Evolutionary conservation across 192 early-diverging fungal species (phyloP), one percentile per base, ranked within the genome.

Genomic region (Gryganskiella cystojenkinii): DNA sequence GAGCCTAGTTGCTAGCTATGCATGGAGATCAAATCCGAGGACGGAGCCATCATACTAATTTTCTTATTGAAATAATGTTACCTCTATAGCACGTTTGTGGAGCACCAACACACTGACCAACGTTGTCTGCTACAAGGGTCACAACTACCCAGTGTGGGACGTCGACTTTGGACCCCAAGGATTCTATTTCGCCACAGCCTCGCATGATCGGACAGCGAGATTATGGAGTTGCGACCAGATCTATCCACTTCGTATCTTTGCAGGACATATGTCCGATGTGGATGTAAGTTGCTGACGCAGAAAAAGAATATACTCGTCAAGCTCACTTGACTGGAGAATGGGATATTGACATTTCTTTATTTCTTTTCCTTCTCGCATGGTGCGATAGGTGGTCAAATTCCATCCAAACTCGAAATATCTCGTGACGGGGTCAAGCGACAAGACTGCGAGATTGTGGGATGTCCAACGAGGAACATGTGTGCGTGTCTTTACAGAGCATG

Each of bases 161-260:
- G 93, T 97, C 3, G 87, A 92, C 50, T 95, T 98, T 81, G 90
- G 93, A 19, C 93, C 93, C 1, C 88, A 91, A 58, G 96, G 97
- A 17, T 91, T 93, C 61, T 99, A 99, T 81, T 99, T 99, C 88
- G 98, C 95, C 4, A 99, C 96, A 3, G 94, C 94, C 0, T 94
- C 93, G 22, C 95, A 96, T 71, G 98, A 99, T 81, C 85, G 93
- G 64, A 99, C 97, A 0, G 95, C 98, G 28, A 84, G 97, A 42
- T 84, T 99, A 22, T 99, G 96, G 96, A 94, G 95, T 70, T 93
- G 92, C 66, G 98, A 99, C 73, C 96, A 97, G 65, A 95, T 98
- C 42, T 92, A 94, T 73, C 95, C 97, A 14, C 76, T 99, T 71
- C 90, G 98, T 57, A 92, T 99, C 34, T 98, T 99, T 90, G 97